Evolutionary conservation across 116 monocot species (phyloP).

Genomic region (Trichopus zeylanicus): DNA sequence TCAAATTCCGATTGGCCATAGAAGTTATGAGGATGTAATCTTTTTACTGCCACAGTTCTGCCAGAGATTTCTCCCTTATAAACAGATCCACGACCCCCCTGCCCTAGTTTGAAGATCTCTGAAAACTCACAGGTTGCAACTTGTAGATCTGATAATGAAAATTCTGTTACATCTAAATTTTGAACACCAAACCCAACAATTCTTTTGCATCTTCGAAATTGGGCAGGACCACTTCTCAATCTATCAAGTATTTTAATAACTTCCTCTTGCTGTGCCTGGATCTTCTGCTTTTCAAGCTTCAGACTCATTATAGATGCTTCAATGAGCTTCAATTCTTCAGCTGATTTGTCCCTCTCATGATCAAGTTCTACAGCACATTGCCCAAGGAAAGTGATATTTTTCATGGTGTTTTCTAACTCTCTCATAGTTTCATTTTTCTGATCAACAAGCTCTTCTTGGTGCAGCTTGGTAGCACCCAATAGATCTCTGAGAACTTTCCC

Average conservation of each 20-base stretch:
- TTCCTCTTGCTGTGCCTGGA: constrained; percentile 15
- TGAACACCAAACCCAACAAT: constrained; percentile 16
- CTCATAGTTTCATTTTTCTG: constrained; percentile 25
- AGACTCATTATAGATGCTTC: constrained; percentile 34
- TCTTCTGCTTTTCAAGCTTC: constrained; percentile 25
- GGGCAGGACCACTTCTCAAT: constrained; percentile 3
- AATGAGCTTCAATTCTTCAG: constrained; percentile 33
- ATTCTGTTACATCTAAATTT: constrained; percentile 35
- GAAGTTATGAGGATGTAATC: constrained; percentile 36
- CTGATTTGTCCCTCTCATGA: constrained; percentile 15
- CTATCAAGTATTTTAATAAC: constrained; percentile 8
- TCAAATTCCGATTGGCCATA: constrained; percentile 56
- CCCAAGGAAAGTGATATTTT: constrained; percentile 32
- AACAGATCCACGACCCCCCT: constrained; percentile 41
- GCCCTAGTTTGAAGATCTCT: constrained; percentile 62
- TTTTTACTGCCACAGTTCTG: constrained; percentile 58
- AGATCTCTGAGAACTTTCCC: constrained; percentile 36
- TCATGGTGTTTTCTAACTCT: constrained; percentile 30
- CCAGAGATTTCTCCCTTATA: constrained; percentile 73
- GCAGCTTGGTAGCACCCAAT: constrained; percentile 19
- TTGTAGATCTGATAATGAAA: constrained; percentile 59
- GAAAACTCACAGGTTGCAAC: constrained; percentile 77
- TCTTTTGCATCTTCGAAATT: constrained; percentile 13
- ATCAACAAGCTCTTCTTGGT: constrained; percentile 24
- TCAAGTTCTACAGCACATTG: constrained; percentile 18